phyloP scores from a whole-genome alignment of 345 rosid species.

The Salix brachista region DNA sequence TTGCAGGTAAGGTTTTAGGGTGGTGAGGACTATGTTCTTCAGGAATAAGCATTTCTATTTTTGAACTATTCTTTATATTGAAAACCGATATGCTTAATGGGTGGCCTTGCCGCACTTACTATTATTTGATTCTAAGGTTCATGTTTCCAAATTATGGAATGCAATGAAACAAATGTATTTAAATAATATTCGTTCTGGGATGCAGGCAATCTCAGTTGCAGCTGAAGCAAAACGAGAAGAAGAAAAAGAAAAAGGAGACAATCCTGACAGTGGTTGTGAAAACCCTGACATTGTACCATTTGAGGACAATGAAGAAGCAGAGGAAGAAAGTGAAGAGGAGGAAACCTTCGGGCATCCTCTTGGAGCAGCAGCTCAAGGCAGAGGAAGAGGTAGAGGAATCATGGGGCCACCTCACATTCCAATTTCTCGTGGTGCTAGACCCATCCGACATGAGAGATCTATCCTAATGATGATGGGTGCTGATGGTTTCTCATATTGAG shows the following conservation, averaged over 20 bases:
- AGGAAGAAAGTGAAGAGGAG: too few species aligned
- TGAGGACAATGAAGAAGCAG: too few species aligned
- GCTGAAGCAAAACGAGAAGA: too few species aligned
- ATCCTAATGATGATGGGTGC: constrained; percentile 80
- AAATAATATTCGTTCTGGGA: constrained; percentile 8
- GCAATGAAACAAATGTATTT: constrained; percentile 1
- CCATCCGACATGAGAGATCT: constrained; percentile 79
- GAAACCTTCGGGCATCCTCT: too few species aligned
- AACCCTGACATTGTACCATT: too few species aligned
- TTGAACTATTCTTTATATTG: background rate
- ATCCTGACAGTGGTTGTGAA: too few species aligned
- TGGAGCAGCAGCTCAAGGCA: too few species aligned
- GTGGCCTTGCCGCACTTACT: background rate
- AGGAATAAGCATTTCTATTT: background rate
- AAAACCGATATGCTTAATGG: constrained; percentile 5
- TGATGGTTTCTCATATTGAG: constrained; percentile 22
- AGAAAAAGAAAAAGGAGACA: too few species aligned
- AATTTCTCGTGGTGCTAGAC: constrained; percentile 71
- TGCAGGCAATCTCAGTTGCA: background rate
- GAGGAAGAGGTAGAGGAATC: constrained; percentile 22
- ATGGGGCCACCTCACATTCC: constrained; percentile 97
- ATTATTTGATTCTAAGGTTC: constrained; percentile 3
- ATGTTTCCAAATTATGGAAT: background rate
- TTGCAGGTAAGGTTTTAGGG: background rate
- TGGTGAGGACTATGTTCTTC: background rate